Conservation (phyloP, 2,329 filamentous ascomycete species). For the Trichoderma polysporum region DNA sequence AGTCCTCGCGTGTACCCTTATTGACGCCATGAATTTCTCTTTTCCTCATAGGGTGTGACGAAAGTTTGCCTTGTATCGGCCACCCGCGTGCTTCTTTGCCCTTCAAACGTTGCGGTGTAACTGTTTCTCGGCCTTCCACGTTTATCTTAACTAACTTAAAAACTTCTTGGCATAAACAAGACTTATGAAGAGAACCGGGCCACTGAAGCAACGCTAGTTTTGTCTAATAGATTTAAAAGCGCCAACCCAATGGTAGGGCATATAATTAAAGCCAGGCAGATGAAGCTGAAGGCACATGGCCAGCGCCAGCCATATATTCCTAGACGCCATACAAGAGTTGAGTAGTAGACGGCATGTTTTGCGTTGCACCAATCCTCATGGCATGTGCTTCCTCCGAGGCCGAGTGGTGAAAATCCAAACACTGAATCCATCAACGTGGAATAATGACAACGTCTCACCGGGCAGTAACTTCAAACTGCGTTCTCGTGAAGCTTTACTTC, state of each 20-base stretch:
- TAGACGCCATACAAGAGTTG: background rate
- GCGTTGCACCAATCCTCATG: background rate
- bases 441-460: background rate
- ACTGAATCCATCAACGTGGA: background rate
- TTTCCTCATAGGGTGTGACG: background rate
- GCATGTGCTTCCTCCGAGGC: slow-evolving; percentile 10
- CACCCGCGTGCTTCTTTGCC: slow-evolving; percentile 4
- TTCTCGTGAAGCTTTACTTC: background rate
- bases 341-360: background rate
- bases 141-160: background rate
- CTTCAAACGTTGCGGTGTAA: slow-evolving; percentile 17
- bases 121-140: background rate
- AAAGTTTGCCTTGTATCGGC: background rate
- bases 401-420: background rate
- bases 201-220: background rate
- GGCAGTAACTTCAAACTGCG: background rate
- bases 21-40: background rate
- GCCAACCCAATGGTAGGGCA: background rate
- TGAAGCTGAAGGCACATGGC: background rate
- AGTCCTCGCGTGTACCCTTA: background rate
- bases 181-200: background rate
- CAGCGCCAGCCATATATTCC: background rate
- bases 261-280: background rate
- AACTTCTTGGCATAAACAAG: background rate
- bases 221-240: background rate